phyloP scores from a whole-genome alignment of 2,329 filamentous ascomycete genomes.

The Fusarium sp. region DNA sequence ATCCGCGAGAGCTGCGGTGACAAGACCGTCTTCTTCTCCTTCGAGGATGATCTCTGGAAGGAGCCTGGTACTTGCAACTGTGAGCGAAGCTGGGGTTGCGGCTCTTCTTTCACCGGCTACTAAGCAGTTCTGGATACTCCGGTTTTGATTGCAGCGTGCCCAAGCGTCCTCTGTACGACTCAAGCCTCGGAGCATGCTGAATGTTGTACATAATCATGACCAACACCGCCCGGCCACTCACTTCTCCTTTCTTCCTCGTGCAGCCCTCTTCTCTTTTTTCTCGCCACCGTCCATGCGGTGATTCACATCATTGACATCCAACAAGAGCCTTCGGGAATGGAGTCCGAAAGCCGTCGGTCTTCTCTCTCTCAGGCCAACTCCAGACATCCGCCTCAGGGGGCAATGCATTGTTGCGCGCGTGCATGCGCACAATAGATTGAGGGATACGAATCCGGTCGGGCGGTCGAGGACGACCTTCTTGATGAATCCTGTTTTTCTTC shows the following conservation, averaged over 20 bases:
- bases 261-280: constrained; percentile 18
- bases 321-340: constrained; percentile 11
- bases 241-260: constrained; percentile 23
- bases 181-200: constrained; percentile 34
- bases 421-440: not conserved
- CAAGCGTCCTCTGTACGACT: constrained; percentile 25
- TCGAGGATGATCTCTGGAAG: constrained; percentile 86
- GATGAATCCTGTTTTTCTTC: constrained; percentile 14
- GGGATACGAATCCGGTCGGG: constrained; percentile 18
- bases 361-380: constrained; percentile 12
- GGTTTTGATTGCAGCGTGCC: constrained; percentile 32
- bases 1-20: constrained; percentile 74
- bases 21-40: constrained; percentile 83
- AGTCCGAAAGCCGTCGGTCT: constrained; percentile 26
- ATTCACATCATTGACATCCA: constrained; percentile 12
- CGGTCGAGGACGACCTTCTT: constrained; percentile 26
- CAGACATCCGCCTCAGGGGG: constrained; percentile 12
- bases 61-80: constrained; percentile 71
- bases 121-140: constrained; percentile 19
- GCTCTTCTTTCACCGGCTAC: constrained; percentile 37
- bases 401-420: not conserved
- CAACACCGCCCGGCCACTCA: constrained; percentile 37
- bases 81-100: constrained; percentile 82
- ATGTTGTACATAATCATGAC: constrained; percentile 45
- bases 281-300: constrained; percentile 8